These are phyloP conservation scores for Cladorrhinum samala DNA, from an alignment of 495 filamentous ascomycete genomes.

Conservation along the genomic window DNA sequence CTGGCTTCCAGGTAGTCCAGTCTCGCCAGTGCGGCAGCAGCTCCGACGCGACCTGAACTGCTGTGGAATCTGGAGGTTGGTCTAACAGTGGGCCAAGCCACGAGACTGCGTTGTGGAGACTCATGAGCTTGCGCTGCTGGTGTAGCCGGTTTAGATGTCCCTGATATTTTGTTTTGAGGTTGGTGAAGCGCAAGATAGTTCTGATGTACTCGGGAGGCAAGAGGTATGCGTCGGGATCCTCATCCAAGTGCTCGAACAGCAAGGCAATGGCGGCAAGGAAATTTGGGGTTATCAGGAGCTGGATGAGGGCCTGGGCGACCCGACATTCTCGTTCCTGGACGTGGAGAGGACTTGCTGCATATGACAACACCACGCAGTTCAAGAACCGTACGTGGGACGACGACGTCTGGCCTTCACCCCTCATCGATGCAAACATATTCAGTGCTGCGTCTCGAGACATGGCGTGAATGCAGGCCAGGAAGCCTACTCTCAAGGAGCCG, in stretches of 20 bases:
- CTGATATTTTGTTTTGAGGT: conserved; percentile 2
- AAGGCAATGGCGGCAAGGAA: conserved; percentile 7
- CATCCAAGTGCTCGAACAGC: conserved; percentile 8
- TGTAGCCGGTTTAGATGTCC: conserved; percentile 1
- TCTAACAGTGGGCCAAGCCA: conserved; percentile 7
- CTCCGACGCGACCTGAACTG: conserved; percentile 2
- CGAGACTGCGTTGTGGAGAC: conserved; percentile 10
- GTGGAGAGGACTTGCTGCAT: conserved; percentile 2
- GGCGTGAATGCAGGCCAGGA: conserved; percentile 12
- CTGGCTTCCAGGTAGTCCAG: conserved; percentile 14
- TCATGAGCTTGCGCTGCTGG: conserved; percentile 14
- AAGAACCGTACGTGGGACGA: conserved; percentile 7
- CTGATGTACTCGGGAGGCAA: conserved; percentile 7
- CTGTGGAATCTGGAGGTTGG: conserved; percentile 2
- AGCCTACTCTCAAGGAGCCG: conserved; percentile 10
- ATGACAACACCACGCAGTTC: conserved; percentile 5
- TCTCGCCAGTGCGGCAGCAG: conserved; percentile 5
- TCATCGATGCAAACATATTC: conserved; percentile 2
- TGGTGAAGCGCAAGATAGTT: neutral
- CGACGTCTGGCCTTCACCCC: conserved; percentile 3
- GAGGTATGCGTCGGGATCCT: conserved; percentile 4
- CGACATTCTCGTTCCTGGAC: conserved; percentile 4
- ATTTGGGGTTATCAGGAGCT: conserved; percentile 5
- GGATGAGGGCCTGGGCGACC: conserved; percentile 9
- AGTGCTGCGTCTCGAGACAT: conserved; percentile 7